Evolutionary conservation across 1,139 yeast genomes (phyloP), one percentile per base, ranked within the genome.

Genomic region (Nematodospora anomalae): DNA sequence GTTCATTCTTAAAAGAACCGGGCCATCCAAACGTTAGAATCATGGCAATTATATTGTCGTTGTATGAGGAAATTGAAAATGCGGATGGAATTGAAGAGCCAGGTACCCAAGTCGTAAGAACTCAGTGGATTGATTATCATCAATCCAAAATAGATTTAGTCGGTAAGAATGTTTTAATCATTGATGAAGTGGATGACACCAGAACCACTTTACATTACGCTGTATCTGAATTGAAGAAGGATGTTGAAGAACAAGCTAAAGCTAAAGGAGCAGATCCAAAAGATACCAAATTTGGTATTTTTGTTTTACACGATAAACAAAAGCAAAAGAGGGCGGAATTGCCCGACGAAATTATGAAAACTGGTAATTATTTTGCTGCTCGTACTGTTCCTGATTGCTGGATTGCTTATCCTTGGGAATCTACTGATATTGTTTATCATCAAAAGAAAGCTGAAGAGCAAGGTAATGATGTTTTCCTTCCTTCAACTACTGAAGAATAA

Each of bases 371-470:
- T 64, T 76, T 88, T 54, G 96, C 96, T 44, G 97, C 96, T 32
- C 79, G 92, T 64, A 77, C 87, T 32, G 92, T 88, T 28, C 95
- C 90, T 28, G 97, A 92, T 60, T 75, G 76, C 51, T 92, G 98
- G 98, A 89, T 88, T 53, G 97, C 97, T 30, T 92, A 92, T 62
- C 97, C 97, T 35, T 92, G 98, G 98, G 96, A 88, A 66, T 80
- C 94, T 22, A 74, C 75, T 42, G 96, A 90, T 65, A 92, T 90
- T 59, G 96, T 86, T 35, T 76, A 73, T 64, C 98, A 90, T 60
- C 86, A 95, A 38, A 71, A 76, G 59, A 75, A 71, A 60, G 96
- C 97, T 26, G 70, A 80, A 44, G 79, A 79, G 55, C 97, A 90
- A 65, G 95, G 62, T 24, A 71, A 71, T 49, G 77, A 71, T 45